phyloP scores from a whole-genome alignment of 148 eudicot genomes.

The Rhododendron williamsianum region DNA sequence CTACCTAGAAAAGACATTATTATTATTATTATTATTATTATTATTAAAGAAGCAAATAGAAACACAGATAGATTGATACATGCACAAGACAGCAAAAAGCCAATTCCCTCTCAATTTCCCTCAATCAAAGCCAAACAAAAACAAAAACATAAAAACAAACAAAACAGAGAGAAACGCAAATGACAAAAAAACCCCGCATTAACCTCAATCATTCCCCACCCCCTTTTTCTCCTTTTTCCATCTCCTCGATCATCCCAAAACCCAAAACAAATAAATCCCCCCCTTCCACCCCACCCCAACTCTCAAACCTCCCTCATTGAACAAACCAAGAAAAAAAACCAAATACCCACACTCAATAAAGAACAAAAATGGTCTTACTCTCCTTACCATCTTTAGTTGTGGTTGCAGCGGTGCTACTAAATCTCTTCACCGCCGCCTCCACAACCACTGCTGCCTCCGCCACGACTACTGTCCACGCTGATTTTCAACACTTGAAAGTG shows the following conservation, averaged over 20 bases:
- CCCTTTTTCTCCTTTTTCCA: neutral
- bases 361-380: neutral
- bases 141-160: neutral
- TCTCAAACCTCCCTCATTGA: slow-evolving; percentile 1
- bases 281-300: neutral
- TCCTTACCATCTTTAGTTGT: slow-evolving; percentile 5
- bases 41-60: neutral
- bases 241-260: slow-evolving; percentile 12
- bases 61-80: neutral
- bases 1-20: neutral
- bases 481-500: slow-evolving; percentile 53
- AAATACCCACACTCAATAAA: neutral
- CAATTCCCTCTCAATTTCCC: neutral
- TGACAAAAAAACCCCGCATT: slow-evolving; percentile 9
- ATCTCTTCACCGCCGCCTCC: slow-evolving; percentile 19
- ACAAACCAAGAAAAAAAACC: slow-evolving; percentile 6
- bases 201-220: slow-evolving; percentile 30
- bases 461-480: slow-evolving; percentile 15
- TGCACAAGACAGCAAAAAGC: neutral
- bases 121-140: slow-evolving; percentile 4
- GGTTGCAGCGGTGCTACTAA: slow-evolving; percentile 7
- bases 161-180: neutral
- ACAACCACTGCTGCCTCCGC: slow-evolving; percentile 26
- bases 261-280: slow-evolving; percentile 44
- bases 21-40: too few relatives aligned